A percentile compares a stretch with the other conserved stretches of the same genome.
Evolutionary conservation across 176 grass and related monocot species (phyloP).

Genomic region (Tillandsia fasciculata): DNA sequence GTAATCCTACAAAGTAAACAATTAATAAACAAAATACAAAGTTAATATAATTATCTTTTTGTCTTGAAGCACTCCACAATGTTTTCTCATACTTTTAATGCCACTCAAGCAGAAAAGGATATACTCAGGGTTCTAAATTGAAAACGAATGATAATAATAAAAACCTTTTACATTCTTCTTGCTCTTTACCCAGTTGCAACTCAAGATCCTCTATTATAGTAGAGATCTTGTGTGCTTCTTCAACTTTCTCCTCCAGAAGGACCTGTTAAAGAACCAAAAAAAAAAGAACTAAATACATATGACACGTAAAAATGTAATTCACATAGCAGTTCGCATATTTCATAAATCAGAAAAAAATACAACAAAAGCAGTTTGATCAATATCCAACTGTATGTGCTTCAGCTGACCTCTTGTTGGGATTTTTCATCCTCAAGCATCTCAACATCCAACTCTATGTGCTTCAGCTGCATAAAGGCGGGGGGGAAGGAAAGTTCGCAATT

Average conservation of each 20-base stretch:
- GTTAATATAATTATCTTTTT: not conserved
- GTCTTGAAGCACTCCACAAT: not conserved
- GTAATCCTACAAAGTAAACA: slow-evolving; percentile 40
- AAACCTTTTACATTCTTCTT: slow-evolving; percentile 59
- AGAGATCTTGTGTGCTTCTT: slow-evolving; percentile 54
- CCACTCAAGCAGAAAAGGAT: slow-evolving; percentile 1
- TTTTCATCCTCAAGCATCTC: slow-evolving; percentile 58
- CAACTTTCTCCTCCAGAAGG: slow-evolving; percentile 40
- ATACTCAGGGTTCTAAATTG: not conserved
- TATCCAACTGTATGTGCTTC: too few species aligned
- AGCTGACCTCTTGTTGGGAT: slow-evolving; percentile 49
- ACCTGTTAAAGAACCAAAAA: slow-evolving; percentile 27
- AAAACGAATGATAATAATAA: slow-evolving; percentile 3
- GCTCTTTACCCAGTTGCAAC: slow-evolving; percentile 46
- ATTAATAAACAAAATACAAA: not conserved
- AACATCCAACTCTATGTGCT: slow-evolving; percentile 55
- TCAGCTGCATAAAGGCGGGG: slow-evolving; percentile 28
- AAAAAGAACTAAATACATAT: slow-evolving; percentile 1
- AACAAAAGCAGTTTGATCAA: not conserved
- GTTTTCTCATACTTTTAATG: not conserved
- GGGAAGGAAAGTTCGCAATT: not conserved
- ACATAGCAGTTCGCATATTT: not conserved
- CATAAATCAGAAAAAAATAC: not conserved
- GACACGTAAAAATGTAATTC: slow-evolving; percentile 4
- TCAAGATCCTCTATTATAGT: slow-evolving; percentile 57